Evolutionary conservation across 495 filamentous ascomycete species (phyloP).

Genomic region (Mytilinidion resinicola): DNA sequence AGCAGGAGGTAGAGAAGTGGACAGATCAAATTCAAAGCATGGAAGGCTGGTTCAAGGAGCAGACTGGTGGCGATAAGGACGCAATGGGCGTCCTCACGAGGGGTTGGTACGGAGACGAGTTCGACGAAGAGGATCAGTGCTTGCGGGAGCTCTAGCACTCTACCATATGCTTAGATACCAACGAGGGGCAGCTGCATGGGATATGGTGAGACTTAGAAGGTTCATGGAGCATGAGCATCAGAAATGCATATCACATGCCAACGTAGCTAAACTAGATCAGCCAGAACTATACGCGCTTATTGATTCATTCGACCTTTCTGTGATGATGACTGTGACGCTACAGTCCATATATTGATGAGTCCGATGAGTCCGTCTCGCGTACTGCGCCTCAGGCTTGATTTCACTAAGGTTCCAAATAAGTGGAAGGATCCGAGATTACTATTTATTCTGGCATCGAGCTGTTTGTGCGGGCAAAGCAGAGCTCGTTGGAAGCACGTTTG

Average conservation of each 20-base stretch:
- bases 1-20: conserved; percentile 46
- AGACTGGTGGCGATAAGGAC: conserved; percentile 48
- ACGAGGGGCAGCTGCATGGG: neutral
- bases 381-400: neutral
- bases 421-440: neutral
- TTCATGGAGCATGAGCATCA: no score
- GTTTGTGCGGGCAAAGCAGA: neutral
- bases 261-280: no score
- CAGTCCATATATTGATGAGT: no score
- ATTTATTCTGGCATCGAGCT: neutral
- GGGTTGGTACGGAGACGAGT: conserved; percentile 57
- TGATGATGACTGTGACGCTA: no score
- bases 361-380: no score
- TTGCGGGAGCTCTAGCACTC: conserved; percentile 46
- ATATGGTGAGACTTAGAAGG: no score
- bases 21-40: conserved; percentile 61
- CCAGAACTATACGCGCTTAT: no score
- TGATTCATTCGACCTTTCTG: no score
- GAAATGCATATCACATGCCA: no score
- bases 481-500: no score
- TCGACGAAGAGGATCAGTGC: conserved; percentile 53
- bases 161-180: neutral
- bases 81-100: conserved; percentile 47
- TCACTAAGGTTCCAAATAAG: neutral
- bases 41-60: conserved; percentile 52